These are phyloP conservation scores for Phialocephala sp. DNA, from an alignment of 2,329 filamentous ascomycete species.

Conservation along the genomic window DNA sequence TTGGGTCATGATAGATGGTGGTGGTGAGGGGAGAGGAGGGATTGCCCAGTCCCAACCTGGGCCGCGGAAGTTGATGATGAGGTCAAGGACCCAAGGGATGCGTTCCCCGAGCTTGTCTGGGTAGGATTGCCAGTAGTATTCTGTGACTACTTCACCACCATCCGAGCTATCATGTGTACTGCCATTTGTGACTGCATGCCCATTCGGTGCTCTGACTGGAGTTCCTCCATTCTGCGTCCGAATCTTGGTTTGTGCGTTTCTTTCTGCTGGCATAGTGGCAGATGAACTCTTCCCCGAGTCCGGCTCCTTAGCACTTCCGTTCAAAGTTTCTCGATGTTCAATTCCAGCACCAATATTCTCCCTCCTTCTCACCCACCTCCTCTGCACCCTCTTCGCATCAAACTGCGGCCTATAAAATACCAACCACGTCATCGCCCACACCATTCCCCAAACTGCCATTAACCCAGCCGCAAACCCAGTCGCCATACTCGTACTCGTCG, in stretches of 20 bases:
- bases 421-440: slow-evolving; percentile 56
- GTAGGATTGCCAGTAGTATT: slow-evolving; percentile 67
- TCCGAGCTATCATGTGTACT: not conserved
- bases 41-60: slow-evolving; percentile 65
- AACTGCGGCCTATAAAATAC: slow-evolving; percentile 62
- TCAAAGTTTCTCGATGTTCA: slow-evolving; percentile 7
- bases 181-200: slow-evolving; percentile 5
- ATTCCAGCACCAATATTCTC: not conserved
- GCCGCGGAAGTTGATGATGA: slow-evolving; percentile 60
- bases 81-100: slow-evolving; percentile 60
- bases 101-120: slow-evolving; percentile 57
- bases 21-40: slow-evolving; percentile 53
- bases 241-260: not conserved
- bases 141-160: slow-evolving; percentile 42
- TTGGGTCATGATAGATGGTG: slow-evolving; percentile 49
- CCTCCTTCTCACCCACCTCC: slow-evolving; percentile 35
- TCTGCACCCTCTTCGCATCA: slow-evolving; percentile 54
- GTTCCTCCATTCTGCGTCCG: not conserved
- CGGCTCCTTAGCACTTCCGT: slow-evolving; percentile 4
- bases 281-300: not conserved
- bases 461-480: slow-evolving; percentile 58
- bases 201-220: slow-evolving; percentile 6
- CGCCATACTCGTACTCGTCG: slow-evolving; percentile 58
- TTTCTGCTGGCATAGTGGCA: not conserved
- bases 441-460: slow-evolving; percentile 55